Evolutionary conservation across 1,139 yeast species (phyloP).

Genomic region (Pneumocystis carinii): DNA sequence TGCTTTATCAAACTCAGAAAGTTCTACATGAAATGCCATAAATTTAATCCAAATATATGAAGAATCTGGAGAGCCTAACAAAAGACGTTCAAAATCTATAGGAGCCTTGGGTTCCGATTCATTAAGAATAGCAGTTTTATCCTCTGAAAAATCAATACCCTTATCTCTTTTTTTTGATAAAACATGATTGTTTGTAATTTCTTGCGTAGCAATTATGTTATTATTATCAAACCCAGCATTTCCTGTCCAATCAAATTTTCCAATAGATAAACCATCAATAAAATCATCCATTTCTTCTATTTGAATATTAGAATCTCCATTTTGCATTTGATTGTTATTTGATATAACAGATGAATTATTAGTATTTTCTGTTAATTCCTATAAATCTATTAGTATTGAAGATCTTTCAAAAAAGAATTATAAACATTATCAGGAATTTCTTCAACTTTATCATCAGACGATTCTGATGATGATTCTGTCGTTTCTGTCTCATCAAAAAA

Average conservation of each 20-base stretch:
- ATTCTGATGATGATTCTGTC: conserved; percentile 22
- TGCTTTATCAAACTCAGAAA: conserved; percentile 87
- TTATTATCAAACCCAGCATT: conserved; percentile 6
- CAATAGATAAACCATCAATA: conserved; percentile 11
- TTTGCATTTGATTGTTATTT: conserved; percentile 32
- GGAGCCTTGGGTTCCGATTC: conserved; percentile 84
- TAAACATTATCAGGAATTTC: conserved; percentile 21
- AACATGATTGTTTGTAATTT: conserved; percentile 5
- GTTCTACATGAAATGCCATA: conserved; percentile 92
- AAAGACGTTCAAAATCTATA: conserved; percentile 76
- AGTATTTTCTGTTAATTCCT: conserved; percentile 33
- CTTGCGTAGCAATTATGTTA: conserved; percentile 26
- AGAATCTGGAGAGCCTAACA: conserved; percentile 84
- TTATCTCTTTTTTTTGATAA: conserved; percentile 20
- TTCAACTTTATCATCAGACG: conserved; percentile 22
- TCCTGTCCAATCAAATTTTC: conserved; percentile 18
- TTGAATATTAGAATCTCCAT: conserved; percentile 21
- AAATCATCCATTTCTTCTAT: background rate
- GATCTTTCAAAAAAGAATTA: conserved; percentile 12
- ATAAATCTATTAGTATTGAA: conserved; percentile 7
- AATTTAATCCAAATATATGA: conserved; percentile 94
- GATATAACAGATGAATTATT: conserved; percentile 33
- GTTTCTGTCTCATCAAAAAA: conserved; percentile 23
- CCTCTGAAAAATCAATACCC: conserved; percentile 40
- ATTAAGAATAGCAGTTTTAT: conserved; percentile 69